Evolutionary conservation across 108 stramenopile species (phyloP).

Genomic region (Skeletonema costatum): DNA sequence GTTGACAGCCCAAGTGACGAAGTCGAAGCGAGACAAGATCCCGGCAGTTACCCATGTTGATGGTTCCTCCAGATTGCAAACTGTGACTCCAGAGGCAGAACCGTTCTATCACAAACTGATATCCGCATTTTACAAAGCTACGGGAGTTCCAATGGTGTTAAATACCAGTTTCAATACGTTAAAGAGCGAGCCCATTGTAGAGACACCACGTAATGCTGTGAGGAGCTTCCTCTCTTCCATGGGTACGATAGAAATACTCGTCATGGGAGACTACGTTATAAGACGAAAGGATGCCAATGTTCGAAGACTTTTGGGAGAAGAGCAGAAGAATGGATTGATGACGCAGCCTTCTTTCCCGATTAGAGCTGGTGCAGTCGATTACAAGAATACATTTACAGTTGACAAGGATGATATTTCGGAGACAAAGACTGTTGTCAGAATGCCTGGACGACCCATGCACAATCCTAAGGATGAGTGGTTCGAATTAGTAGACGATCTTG

Average conservation of each 20-base stretch:
- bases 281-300: slow-evolving; percentile 71
- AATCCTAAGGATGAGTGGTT: slow-evolving; percentile 73
- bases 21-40: slow-evolving; percentile 61
- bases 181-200: slow-evolving; percentile 92
- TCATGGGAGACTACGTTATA: slow-evolving; percentile 86
- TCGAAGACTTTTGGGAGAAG: slow-evolving; percentile 68
- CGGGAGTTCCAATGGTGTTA: slow-evolving; percentile 95
- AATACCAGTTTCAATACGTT: slow-evolving; percentile 96
- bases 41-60: slow-evolving; percentile 97
- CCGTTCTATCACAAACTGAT: slow-evolving; percentile 89
- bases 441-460: slow-evolving; percentile 85
- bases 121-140: slow-evolving; percentile 72
- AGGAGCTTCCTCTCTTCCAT: slow-evolving; percentile 84
- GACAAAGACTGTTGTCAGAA: slow-evolving; percentile 67
- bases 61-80: slow-evolving; percentile 93
- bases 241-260: slow-evolving; percentile 86
- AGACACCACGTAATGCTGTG: slow-evolving; percentile 86
- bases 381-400: slow-evolving; percentile 61
- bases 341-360: slow-evolving; percentile 64
- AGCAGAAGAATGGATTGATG: slow-evolving; percentile 45
- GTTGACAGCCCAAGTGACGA: slow-evolving; percentile 80
- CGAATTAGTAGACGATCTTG: slow-evolving; percentile 78
- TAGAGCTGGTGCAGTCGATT: slow-evolving; percentile 60
- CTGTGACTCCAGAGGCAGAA: slow-evolving; percentile 80
- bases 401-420: slow-evolving; percentile 44